Percentiles rank a stretch among this genome's conserved stretches.
phyloP scores from a whole-genome alignment of 2,329 filamentous ascomycete species.

The Colletotrichum sojae region DNA sequence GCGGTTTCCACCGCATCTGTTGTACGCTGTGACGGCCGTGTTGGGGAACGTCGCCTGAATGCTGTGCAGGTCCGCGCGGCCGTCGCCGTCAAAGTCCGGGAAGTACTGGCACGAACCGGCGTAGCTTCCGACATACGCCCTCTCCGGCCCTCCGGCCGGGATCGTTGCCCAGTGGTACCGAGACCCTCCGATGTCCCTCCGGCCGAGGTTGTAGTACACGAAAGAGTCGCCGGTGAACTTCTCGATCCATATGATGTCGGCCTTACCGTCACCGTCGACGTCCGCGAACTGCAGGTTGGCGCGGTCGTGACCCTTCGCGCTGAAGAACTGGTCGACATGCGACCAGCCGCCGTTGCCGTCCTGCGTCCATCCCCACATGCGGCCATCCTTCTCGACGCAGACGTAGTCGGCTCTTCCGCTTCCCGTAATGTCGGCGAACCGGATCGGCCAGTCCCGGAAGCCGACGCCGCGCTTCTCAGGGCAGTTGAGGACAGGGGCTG shows the following conservation, averaged over 20 bases:
- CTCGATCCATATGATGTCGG: conserved; percentile 53
- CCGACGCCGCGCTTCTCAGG: conserved; percentile 45
- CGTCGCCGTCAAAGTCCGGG: conserved; percentile 46
- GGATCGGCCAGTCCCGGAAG: conserved; percentile 46
- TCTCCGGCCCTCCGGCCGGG: conserved; percentile 5
- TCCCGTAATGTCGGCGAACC: conserved; percentile 51
- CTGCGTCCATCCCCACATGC: conserved; percentile 45
- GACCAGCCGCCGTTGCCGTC: conserved; percentile 37
- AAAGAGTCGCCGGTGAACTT: conserved; percentile 51
- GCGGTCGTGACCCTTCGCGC: conserved; percentile 47
- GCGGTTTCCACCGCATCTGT: background rate
- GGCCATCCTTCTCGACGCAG: conserved; percentile 49
- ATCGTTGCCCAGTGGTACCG: conserved; percentile 40
- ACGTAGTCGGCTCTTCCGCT: conserved; percentile 50
- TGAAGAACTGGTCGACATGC: conserved; percentile 48
- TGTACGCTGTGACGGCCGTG: conserved; percentile 36
- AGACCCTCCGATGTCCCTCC: conserved; percentile 30
- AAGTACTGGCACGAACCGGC: conserved; percentile 43
- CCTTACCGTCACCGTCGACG: conserved; percentile 54
- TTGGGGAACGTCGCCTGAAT: conserved; percentile 31
- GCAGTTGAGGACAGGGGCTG: conserved; percentile 20
- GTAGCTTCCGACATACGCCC: conserved; percentile 4
- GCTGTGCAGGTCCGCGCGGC: conserved; percentile 45
- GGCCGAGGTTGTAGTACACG: conserved; percentile 51
- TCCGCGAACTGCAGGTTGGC: conserved; percentile 56